Conservation (phyloP, 1,284 basidiomycete genomes). For the Apiotrichum laibachii region DNA sequence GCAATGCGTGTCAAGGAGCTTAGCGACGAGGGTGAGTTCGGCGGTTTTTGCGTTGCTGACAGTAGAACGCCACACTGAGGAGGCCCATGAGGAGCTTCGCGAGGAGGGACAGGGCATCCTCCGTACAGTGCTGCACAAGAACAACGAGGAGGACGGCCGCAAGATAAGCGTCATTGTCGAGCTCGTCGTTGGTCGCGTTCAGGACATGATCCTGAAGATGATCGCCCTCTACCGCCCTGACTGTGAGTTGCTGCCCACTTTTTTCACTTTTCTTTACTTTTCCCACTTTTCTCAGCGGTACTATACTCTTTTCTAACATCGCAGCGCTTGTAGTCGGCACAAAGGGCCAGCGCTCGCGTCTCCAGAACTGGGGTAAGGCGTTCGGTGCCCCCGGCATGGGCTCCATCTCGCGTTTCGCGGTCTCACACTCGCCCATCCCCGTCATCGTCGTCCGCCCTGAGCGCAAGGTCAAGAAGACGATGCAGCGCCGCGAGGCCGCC, state of each 20-base stretch:
- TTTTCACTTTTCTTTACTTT: no score
- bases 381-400: slow-evolving; percentile 59
- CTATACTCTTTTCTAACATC: neutral
- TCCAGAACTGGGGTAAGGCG: slow-evolving; percentile 60
- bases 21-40: slow-evolving; percentile 64
- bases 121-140: slow-evolving; percentile 75
- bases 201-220: slow-evolving; percentile 82
- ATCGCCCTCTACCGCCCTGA: slow-evolving; percentile 95
- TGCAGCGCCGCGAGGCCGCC: slow-evolving; percentile 75
- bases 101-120: slow-evolving; percentile 85
- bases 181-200: slow-evolving; percentile 86
- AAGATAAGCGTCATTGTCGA: slow-evolving; percentile 91
- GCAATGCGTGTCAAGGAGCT: slow-evolving; percentile 86
- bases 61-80: slow-evolving; percentile 60
- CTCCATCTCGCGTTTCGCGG: slow-evolving; percentile 63
- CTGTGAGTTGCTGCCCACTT: slow-evolving; percentile 48
- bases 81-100: slow-evolving; percentile 70
- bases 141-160: slow-evolving; percentile 73
- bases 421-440: slow-evolving; percentile 85
- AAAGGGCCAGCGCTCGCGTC: slow-evolving; percentile 65
- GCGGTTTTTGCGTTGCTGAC: neutral
- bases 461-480: slow-evolving; percentile 75
- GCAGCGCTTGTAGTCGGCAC: slow-evolving; percentile 82
- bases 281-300: neutral
- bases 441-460: slow-evolving; percentile 86